Base-by-base conservation (phyloP, 768 basidiomycete genomes). In the Boletus rubropictus region DNA sequence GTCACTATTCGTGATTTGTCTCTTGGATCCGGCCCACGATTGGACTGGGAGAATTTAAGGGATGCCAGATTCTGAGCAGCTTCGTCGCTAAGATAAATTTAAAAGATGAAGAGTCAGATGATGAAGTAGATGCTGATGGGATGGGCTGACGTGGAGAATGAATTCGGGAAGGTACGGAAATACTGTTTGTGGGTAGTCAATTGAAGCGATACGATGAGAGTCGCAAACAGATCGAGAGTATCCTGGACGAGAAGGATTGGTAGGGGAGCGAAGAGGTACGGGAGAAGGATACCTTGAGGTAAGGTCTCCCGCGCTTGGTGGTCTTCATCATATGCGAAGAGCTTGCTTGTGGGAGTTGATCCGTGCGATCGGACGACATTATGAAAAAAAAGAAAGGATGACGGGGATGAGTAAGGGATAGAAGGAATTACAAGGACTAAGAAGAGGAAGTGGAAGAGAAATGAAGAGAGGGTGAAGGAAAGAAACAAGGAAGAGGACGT, bases 271-370 rank as follows among this genome's bases (percentile, higher is more conserved):
- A 59, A 50, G 39, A 35, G 15, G 17, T n/a, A 5, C 0, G 14
- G 22, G 10, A 35, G 3, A 27, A 35, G 62, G 62, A 52, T 46
- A 88, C 93, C 81, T 94, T 95, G 68, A 94, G 79, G 68, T 84
- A 96, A 12, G 93, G 93, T 57, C 93, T 79, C 52, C 93, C 93
- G 62, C 93, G 82, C 75, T 91, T 90, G 64, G 93, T 95, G 12
- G 89, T 95, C 81, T 95, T 94, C 93, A 97, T 96, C 89, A 95
- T 89, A 68, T 95, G 93, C 22, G 89, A 90, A 34, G 86, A 81
- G 54, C 79, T 80, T 34, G 80, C 74, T 58, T 77, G 77, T 25
- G 77, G 71, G 65, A 60, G 59, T n/a, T 38, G 28, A 58, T 60
- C 61, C 42, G 68, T 44, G 40, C 65, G 67, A 54, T 78, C 77